These are phyloP conservation scores for Solanum medicagineum DNA, from an alignment of 257 asterid genomes.

Conservation along the genomic window DNA sequence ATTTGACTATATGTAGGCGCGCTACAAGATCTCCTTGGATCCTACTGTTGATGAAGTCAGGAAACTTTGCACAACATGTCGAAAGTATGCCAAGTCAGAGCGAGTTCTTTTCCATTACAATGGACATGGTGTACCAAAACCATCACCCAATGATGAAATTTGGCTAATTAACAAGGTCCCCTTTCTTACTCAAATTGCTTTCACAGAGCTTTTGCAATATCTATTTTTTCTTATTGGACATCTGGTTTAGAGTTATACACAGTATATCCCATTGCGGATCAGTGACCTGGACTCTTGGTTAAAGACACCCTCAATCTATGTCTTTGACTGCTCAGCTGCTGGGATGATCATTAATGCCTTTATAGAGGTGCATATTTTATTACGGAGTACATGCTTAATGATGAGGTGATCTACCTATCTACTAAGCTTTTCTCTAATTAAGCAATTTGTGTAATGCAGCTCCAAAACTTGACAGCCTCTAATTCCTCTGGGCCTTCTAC, in stretches of 20 bases:
- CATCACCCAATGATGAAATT: constrained; percentile 82
- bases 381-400: background rate
- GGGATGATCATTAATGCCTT: constrained; percentile 85
- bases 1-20: constrained; percentile 41
- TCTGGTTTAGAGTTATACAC: constrained; percentile 66
- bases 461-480: constrained; percentile 55
- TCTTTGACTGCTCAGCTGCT: constrained; percentile 98
- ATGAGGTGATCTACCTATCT: background rate
- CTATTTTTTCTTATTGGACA: constrained; percentile 2
- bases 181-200: background rate
- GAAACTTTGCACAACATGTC: constrained; percentile 88
- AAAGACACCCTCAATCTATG: constrained; percentile 93
- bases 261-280: constrained; percentile 82
- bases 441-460: constrained; percentile 31
- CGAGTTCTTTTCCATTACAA: constrained; percentile 94
- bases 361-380: constrained; percentile 40
- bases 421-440: background rate
- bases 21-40: constrained; percentile 70
- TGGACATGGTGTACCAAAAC: constrained; percentile 99
- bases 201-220: background rate
- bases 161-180: constrained; percentile 92
- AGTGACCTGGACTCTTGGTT: constrained; percentile 93
- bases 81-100: constrained; percentile 87
- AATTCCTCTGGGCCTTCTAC: constrained; percentile 32
- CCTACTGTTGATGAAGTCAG: constrained; percentile 97